Percentiles rank a stretch among this genome's conserved stretches.
Conservation (phyloP, 192 early-diverging fungal species). For the Spinellus fusiger region DNA sequence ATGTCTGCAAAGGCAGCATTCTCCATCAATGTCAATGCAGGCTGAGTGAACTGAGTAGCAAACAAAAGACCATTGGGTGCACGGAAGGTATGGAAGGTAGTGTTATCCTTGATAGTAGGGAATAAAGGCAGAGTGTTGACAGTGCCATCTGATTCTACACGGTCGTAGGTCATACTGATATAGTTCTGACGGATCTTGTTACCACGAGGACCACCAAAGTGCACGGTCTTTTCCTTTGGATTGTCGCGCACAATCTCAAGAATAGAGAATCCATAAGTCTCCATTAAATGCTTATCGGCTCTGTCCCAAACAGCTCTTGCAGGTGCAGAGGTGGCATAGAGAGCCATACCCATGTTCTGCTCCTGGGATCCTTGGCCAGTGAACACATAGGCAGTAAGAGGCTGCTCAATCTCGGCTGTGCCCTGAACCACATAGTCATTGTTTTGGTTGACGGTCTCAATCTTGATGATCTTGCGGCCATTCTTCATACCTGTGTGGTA, state of each 20-base stretch:
- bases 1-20: constrained; percentile 88
- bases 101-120: constrained; percentile 72
- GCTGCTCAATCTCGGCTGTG: constrained; percentile 91
- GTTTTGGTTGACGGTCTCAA: constrained; percentile 83
- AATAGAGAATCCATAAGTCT: constrained; percentile 84
- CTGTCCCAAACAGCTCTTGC: constrained; percentile 89
- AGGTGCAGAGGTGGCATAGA: constrained; percentile 74
- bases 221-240: constrained; percentile 74
- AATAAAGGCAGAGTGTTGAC: constrained; percentile 79
- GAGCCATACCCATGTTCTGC: constrained; percentile 92
- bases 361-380: constrained; percentile 97
- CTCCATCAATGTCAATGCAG: constrained; percentile 85
- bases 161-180: constrained; percentile 89
- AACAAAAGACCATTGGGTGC: constrained; percentile 81
- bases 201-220: constrained; percentile 86
- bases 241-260: constrained; percentile 86
- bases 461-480: constrained; percentile 91
- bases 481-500: constrained; percentile 93
- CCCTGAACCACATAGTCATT: constrained; percentile 79
- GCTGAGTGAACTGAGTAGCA: constrained; percentile 96
- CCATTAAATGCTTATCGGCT: constrained; percentile 81
- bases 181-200: constrained; percentile 77
- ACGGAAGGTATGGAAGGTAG: constrained; percentile 75
- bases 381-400: constrained; percentile 86
- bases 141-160: constrained; percentile 66